phyloP scores from a whole-genome alignment of 495 filamentous ascomycete genomes.

The Penicillium soppii region DNA sequence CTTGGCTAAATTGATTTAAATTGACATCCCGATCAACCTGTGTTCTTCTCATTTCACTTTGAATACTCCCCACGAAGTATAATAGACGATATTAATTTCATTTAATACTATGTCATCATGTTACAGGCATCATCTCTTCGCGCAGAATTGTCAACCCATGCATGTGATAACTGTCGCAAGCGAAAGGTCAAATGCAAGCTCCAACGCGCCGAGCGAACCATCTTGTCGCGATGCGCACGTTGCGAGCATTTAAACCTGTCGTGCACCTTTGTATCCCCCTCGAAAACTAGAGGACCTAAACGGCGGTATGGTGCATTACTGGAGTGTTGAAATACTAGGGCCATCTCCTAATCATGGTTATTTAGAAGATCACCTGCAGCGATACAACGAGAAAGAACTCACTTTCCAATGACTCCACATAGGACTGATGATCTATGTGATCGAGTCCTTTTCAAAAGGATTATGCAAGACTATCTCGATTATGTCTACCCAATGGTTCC shows the following conservation, averaged over 20 bases:
- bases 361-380: not conserved
- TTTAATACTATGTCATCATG: too few relatives aligned
- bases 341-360: not conserved
- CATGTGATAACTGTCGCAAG: slow-evolving; percentile 19
- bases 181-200: slow-evolving; percentile 21
- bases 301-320: slow-evolving; percentile 10
- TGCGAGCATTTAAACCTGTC: slow-evolving; percentile 16
- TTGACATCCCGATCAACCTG: too few relatives aligned
- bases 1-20: too few relatives aligned
- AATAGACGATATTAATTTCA: too few relatives aligned
- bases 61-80: too few relatives aligned
- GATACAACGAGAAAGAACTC: not conserved
- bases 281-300: slow-evolving; percentile 18
- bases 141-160: slow-evolving; percentile 6
- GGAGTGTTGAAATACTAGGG: not conserved
- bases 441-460: slow-evolving; percentile 15
- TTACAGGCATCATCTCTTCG: not conserved
- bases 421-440: slow-evolving; percentile 17
- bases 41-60: too few relatives aligned
- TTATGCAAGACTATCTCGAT: slow-evolving; percentile 23
- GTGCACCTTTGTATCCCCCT: slow-evolving; percentile 23
- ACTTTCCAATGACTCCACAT: not conserved
- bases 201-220: not conserved
- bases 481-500: slow-evolving; percentile 22
- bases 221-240: slow-evolving; percentile 6